phyloP scores from a whole-genome alignment of 352 stramenopile species.

The Phytopythium vexans region DNA sequence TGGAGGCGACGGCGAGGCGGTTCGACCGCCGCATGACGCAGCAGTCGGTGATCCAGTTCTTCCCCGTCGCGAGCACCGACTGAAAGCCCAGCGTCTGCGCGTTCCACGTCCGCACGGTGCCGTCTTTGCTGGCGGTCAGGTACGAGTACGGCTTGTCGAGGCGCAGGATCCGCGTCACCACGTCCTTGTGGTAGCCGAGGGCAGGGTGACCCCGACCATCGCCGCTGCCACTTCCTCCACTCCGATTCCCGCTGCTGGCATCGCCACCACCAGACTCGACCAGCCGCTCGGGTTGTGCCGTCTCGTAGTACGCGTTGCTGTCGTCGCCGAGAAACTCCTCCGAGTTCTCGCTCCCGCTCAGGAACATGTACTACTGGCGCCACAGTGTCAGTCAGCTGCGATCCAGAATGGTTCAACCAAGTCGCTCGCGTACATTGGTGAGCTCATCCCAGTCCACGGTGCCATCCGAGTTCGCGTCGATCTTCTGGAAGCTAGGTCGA shows the following conservation, averaged over 20 bases:
- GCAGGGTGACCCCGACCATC: conserved; percentile 13
- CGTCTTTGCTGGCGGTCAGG: conserved; percentile 73
- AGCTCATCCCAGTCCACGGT: conserved; percentile 90
- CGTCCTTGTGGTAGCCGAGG: conserved; percentile 58
- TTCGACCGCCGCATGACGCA: conserved; percentile 82
- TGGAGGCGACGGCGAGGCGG: conserved; percentile 71
- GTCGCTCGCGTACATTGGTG: conserved; percentile 52
- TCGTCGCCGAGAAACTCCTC: conserved; percentile 66
- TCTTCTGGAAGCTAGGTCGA: conserved; percentile 76
- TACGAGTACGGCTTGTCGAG: conserved; percentile 70
- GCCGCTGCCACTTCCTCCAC: conserved; percentile 4
- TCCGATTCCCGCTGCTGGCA: conserved; percentile 6
- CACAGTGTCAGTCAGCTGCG: neutral
- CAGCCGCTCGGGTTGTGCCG: conserved; percentile 54
- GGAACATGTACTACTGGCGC: conserved; percentile 70
- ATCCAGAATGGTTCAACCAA: neutral
- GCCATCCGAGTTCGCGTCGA: conserved; percentile 85
- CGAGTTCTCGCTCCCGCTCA: conserved; percentile 63
- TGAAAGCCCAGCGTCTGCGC: conserved; percentile 61
- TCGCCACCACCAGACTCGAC: too few relatives aligned
- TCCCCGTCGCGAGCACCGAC: conserved; percentile 53
- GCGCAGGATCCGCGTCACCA: conserved; percentile 64
- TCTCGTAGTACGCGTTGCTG: conserved; percentile 62
- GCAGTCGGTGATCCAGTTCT: conserved; percentile 79
- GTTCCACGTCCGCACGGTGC: conserved; percentile 74